These are phyloP conservation scores for Arabidopsis arenosa DNA, from an alignment of 345 rosid genomes.

Conservation along the genomic window DNA sequence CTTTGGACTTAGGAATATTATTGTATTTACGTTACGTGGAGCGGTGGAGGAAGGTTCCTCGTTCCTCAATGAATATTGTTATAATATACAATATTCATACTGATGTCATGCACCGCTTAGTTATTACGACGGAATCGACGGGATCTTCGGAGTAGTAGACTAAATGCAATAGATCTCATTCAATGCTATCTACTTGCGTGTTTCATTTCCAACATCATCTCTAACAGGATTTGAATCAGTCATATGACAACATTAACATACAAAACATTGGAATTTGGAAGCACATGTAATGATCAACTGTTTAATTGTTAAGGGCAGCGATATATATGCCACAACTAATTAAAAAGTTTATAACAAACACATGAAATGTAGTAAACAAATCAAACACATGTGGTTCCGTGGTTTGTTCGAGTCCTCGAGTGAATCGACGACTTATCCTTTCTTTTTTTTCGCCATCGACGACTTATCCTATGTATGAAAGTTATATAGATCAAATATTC, in stretches of 20 bases:
- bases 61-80: not conserved
- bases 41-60: not conserved
- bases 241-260: not conserved
- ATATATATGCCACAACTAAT: too few species aligned
- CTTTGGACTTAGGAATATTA: not conserved
- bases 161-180: not conserved
- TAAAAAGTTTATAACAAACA: too few species aligned
- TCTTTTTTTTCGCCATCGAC: too few species aligned
- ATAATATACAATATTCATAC: not conserved
- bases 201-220: not conserved
- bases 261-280: too few species aligned
- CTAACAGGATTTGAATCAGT: not conserved
- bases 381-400: too few species aligned
- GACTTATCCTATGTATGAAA: not conserved
- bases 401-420: not conserved
- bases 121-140: not conserved
- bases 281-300: not conserved
- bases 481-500: too few species aligned
- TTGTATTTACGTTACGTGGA: not conserved
- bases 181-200: not conserved
- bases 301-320: not conserved
- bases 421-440: not conserved
- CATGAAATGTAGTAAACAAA: too few species aligned
- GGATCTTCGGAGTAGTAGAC: not conserved
- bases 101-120: not conserved